Conservation (phyloP, 225 moss, liverwort and hornwort species). For the Bryum argenteum region DNA sequence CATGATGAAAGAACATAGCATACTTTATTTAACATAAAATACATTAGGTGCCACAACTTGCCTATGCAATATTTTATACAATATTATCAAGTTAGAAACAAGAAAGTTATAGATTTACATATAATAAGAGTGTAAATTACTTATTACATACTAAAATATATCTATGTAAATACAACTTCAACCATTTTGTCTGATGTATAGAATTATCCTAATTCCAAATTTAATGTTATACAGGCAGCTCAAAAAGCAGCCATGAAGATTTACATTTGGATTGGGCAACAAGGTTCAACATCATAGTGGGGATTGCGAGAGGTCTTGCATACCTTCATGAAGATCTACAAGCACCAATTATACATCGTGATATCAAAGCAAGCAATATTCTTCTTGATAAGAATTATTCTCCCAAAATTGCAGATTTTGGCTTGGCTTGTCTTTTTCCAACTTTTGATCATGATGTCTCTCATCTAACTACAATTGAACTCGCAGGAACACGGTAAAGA, state of each 20-base stretch:
- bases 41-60: too few relatives aligned
- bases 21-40: too few relatives aligned
- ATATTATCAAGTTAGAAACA: too few relatives aligned
- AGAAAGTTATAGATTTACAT: too few relatives aligned
- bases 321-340: constrained; percentile 70
- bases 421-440: constrained; percentile 41
- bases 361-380: too few relatives aligned
- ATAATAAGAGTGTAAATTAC: too few relatives aligned
- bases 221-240: not conserved
- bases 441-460: constrained; percentile 3
- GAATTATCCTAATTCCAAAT: too few relatives aligned
- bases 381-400: constrained; percentile 56
- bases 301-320: constrained; percentile 60
- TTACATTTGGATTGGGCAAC: constrained; percentile 28
- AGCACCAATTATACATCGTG: not conserved
- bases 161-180: too few relatives aligned
- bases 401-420: constrained; percentile 74
- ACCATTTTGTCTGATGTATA: too few relatives aligned
- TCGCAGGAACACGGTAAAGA: constrained; percentile 31
- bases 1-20: too few relatives aligned
- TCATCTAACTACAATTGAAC: constrained; percentile 15
- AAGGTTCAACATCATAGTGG: constrained; percentile 62
- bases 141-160: too few relatives aligned
- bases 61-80: too few relatives aligned
- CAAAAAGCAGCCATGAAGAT: not conserved